Percentiles rank a stretch among this genome's conserved stretches.
Conservation (phyloP, 2,329 filamentous ascomycete genomes). For the Fusarium cyanostomum region DNA sequence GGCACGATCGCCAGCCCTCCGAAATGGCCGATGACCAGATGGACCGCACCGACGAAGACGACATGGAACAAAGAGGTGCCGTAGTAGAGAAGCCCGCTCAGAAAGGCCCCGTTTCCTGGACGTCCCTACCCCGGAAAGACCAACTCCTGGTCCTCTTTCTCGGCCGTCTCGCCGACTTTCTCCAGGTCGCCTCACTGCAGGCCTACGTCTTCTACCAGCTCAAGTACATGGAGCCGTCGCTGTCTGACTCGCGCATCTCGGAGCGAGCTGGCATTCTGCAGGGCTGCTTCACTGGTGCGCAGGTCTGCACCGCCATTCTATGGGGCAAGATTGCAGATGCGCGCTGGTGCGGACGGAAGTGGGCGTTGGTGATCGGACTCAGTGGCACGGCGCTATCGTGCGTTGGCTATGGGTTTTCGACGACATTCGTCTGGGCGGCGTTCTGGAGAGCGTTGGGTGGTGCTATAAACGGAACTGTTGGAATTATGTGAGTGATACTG, state of each 20-base stretch:
- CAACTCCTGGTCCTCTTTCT: constrained; percentile 76
- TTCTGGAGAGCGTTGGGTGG: constrained; percentile 74
- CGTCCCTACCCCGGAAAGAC: constrained; percentile 73
- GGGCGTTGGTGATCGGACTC: constrained; percentile 74
- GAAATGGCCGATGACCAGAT: background rate
- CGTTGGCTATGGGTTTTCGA: constrained; percentile 77
- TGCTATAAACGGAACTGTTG: constrained; percentile 59
- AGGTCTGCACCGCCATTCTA: constrained; percentile 77
- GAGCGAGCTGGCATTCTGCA: constrained; percentile 75
- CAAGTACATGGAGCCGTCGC: constrained; percentile 68
- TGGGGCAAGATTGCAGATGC: constrained; percentile 75
- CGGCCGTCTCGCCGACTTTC: constrained; percentile 75
- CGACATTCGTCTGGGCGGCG: constrained; percentile 69
- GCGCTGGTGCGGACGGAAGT: constrained; percentile 70
- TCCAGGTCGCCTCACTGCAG: constrained; percentile 75
- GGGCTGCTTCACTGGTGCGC: constrained; percentile 76
- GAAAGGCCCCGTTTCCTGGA: constrained; percentile 67
- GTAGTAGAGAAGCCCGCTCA: constrained; percentile 2
- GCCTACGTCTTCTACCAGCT: constrained; percentile 82
- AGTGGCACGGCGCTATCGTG: constrained; percentile 73
- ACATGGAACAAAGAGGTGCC: background rate
- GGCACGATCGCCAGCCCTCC: background rate
- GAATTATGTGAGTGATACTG: constrained; percentile 53
- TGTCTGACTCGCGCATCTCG: constrained; percentile 66
- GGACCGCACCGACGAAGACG: constrained; percentile 1